Base-by-base conservation (phyloP, 2,329 filamentous ascomycete species). In the Diplodia mutila region DNA sequence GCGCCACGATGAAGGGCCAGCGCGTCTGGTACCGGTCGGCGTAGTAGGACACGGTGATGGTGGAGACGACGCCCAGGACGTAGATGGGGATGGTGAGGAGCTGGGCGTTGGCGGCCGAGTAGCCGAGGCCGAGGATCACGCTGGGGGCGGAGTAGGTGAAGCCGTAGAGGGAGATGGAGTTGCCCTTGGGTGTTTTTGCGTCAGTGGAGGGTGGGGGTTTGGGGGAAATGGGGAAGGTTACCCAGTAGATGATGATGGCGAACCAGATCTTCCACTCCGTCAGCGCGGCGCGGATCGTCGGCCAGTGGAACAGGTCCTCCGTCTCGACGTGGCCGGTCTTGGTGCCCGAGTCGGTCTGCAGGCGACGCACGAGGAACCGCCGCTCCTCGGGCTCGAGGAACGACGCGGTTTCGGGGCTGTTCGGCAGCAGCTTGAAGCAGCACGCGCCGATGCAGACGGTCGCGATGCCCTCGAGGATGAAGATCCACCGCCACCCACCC, bases 401-500 rank as follows among this genome's bases (percentile, higher is more conserved):
- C 4, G 67, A 68, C 6, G 65, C 66, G 21, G 69, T 71, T 12
- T 68, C 65, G 4, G 86, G 86, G 66, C 86, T 87, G 75, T 89
- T 87, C 65, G 87, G 81, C 16, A 90, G 83, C 72, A 89, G 85
- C 72, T 81, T 85, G 74, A 84, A 70, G 46, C 53, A 65, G 3
- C 52, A 11, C 1, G 64, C 21, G 4, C 61, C 64, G 11, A 70
- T 51, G 29, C 68, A 12, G 16, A 70, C 69, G 2, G 70, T 70
- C 3, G 49, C 34, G 12, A 69, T 67, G 8, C 61, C 61, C 34
- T 72, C 70, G 16, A 71, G 54, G 34, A 71, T 71, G 66, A 72
- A 71, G 55, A 67, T 65, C 72, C 73, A 75, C 0, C 73, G 67
- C 75, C 75, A 77, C 1, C 75, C 75, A 21, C 70, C 63, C 0